A percentile compares a stretch with the other conserved stretches of the same genome.
phyloP scores from a whole-genome alignment of 306 rosid genomes.

The Medicago lupulina region DNA sequence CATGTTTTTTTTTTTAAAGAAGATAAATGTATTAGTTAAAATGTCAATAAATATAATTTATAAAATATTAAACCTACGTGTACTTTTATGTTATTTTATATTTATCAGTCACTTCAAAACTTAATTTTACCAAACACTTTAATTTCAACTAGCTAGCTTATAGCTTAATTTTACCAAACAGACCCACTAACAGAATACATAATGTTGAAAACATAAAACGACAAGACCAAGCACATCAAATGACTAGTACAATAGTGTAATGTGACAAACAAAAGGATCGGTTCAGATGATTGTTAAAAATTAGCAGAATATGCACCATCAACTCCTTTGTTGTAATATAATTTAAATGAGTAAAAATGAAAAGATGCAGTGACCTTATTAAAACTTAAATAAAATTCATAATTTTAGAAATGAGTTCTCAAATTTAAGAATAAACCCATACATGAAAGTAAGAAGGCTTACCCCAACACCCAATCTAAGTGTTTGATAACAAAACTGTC shows the following conservation, averaged over 20 bases:
- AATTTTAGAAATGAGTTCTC: constrained; percentile 14
- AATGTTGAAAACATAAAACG: constrained; percentile 25
- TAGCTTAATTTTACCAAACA: no score
- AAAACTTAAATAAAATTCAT: constrained; percentile 15
- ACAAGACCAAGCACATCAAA: background rate
- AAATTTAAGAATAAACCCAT: background rate
- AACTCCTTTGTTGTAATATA: constrained; percentile 32
- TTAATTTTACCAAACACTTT: no score
- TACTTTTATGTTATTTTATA: no score
- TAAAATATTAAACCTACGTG: no score
- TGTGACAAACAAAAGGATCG: constrained; percentile 13
- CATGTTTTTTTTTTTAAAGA: no score
- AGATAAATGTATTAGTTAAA: no score
- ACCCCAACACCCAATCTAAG: constrained; percentile 86
- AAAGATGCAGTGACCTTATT: constrained; percentile 3
- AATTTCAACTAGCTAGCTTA: no score
- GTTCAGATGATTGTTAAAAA: constrained; percentile 14
- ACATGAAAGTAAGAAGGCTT: constrained; percentile 44
- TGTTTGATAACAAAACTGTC: constrained; percentile 89
- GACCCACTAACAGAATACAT: background rate
- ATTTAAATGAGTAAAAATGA: constrained; percentile 30
- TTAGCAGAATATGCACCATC: constrained; percentile 14
- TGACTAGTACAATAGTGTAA: constrained; percentile 7
- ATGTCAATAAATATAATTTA: no score
- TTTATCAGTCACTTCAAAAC: no score